These are phyloP conservation scores for Themeda triandra DNA, from an alignment of 176 grass and related monocot genomes.

Conservation along the genomic window DNA sequence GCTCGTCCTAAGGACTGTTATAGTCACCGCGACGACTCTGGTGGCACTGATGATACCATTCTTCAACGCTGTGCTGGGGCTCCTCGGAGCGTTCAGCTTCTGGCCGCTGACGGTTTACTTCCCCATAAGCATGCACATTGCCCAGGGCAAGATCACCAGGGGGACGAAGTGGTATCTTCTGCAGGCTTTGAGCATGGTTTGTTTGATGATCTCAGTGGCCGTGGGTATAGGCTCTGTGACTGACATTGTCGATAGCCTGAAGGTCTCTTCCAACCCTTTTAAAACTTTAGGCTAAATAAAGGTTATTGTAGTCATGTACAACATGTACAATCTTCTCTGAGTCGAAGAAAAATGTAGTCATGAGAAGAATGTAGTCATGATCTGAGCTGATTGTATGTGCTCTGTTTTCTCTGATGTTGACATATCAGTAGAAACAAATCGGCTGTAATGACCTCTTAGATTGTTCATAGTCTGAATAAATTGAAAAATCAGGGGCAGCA, in stretches of 20 bases:
- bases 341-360: neutral
- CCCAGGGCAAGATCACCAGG: constrained; percentile 47
- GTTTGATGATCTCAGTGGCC: constrained; percentile 55
- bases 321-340: neutral
- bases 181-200: constrained; percentile 53
- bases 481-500: too few species aligned
- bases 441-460: too few species aligned
- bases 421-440: too few species aligned
- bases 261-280: constrained; percentile 46
- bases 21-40: constrained; percentile 54
- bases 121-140: constrained; percentile 82
- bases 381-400: neutral
- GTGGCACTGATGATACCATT: constrained; percentile 84
- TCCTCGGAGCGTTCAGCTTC: constrained; percentile 79
- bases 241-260: constrained; percentile 63
- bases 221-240: constrained; percentile 68
- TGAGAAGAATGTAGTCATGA: neutral
- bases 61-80: constrained; percentile 78
- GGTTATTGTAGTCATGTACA: constrained; percentile 26
- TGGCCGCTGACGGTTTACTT: constrained; percentile 88
- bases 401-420: neutral
- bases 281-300: constrained; percentile 47
- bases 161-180: constrained; percentile 54
- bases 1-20: constrained; percentile 41
- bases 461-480: too few species aligned